Percentiles rank a stretch among this genome's conserved stretches.
phyloP scores from a whole-genome alignment of 2,329 filamentous ascomycete species.

The Alternaria triticimaculans region DNA sequence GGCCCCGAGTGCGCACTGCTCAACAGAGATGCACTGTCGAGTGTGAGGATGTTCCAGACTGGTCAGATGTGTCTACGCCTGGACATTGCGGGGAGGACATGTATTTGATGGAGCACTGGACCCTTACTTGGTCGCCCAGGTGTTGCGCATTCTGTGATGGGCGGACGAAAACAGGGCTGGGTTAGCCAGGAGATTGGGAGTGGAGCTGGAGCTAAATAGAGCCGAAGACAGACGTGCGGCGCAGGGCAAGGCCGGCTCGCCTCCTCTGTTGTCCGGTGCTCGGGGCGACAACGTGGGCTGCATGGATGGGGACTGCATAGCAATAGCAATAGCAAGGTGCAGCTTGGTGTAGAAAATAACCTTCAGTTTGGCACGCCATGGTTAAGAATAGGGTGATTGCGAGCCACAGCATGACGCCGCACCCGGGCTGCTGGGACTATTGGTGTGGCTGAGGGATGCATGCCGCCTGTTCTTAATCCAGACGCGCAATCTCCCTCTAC shows the following conservation, averaged over 20 bases:
- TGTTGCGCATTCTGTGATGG: not conserved
- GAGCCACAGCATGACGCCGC: constrained; percentile 19
- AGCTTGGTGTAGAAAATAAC: not conserved
- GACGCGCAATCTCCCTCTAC: constrained; percentile 24
- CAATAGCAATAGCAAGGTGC: not conserved
- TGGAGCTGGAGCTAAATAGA: constrained; percentile 6
- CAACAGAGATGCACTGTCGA: not conserved
- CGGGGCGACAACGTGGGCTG: not conserved
- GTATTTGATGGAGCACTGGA: not conserved
- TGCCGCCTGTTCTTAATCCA: constrained; percentile 17
- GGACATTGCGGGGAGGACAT: not conserved
- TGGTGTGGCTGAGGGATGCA: constrained; percentile 20
- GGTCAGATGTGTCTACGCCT: not conserved
- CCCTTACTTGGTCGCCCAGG: not conserved
- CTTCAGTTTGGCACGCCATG: constrained; percentile 7
- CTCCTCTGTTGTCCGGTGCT: not conserved
- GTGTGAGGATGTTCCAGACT: not conserved
- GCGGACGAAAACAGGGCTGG: constrained; percentile 16
- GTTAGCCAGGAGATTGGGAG: constrained; percentile 16
- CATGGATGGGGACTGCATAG: not conserved
- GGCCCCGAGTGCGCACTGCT: not conserved
- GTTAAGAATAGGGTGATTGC: constrained; percentile 8
- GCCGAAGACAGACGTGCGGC: constrained; percentile 8
- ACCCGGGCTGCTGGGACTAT: constrained; percentile 13
- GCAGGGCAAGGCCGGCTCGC: constrained; percentile 12